Base-by-base conservation (phyloP, 164 flowering plant genomes). In the Annona cherimola region DNA sequence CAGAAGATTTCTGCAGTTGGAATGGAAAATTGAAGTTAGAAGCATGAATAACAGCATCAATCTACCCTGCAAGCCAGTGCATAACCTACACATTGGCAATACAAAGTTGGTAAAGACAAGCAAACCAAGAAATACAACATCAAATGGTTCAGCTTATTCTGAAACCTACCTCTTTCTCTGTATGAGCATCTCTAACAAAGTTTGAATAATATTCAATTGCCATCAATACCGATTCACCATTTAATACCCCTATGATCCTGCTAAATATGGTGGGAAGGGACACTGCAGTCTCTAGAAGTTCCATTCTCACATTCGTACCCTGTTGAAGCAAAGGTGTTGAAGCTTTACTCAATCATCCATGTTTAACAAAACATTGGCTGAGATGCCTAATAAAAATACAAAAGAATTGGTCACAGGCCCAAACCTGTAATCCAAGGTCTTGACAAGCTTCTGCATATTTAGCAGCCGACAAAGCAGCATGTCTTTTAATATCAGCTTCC, bases 361-460 rank as follows among this genome's bases (percentile, higher is more conserved):
- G n/a, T 61, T 14, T 39, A 66, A 35, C 67, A 68, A n/a, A 19
- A 71, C 18, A 46, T 4, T 45, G 61, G 60, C 39, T 7, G 16
- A 69, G 43, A 26, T 39, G 61, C 61, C 44, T 42, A 26, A 46
- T 20, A 57, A 12, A 60, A 59, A 40, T 20, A 26, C 54, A 63
- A 71, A 46, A 63, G 67, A 63, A n/a, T 35, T 20, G 59, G 16
- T 54, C 65, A 70, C 68, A 59, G 14, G 35, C 67, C 61, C 57
- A 50, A 73, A 92, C 99, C 97, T 90, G 94, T 81, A 95, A 81
- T 41, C 99, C 99, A 79, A 93, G 92, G 80, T 93, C 98, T 74
- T 87, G 94, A 80, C 99, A 95, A 76, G 98, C 92, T 77, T 95
- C 98, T 57, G 74, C 84, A 86, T 88, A 95, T 78, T 89, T 93